These are phyloP conservation scores for Fusarium annulatum DNA, from an alignment of 2,329 filamentous ascomycete species.

Conservation along the genomic window DNA sequence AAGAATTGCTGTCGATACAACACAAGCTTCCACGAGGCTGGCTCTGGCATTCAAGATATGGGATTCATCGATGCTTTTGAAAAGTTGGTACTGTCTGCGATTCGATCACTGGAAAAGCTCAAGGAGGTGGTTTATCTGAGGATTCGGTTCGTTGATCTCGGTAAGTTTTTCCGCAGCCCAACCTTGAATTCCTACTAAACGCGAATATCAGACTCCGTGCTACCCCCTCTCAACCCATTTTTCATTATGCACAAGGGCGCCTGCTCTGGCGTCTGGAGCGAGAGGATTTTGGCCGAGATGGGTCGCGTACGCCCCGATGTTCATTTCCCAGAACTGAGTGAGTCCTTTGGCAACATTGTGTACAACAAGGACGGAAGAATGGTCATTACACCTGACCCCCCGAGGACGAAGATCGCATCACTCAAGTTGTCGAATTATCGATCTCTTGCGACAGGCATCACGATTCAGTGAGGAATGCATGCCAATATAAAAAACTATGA, in stretches of 20 bases:
- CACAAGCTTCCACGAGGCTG: conserved; percentile 68
- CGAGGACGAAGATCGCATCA: conserved; percentile 63
- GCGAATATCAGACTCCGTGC: conserved; percentile 67
- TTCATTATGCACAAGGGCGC: conserved; percentile 71
- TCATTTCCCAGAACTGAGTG: conserved; percentile 70
- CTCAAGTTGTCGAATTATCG: conserved; percentile 69
- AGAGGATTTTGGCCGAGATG: conserved; percentile 71
- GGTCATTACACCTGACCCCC: conserved; percentile 66
- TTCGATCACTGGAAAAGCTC: conserved; percentile 69
- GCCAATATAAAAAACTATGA: background rate
- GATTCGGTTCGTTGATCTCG: conserved; percentile 79
- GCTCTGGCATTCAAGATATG: conserved; percentile 77
- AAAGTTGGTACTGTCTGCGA: conserved; percentile 71
- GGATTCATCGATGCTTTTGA: conserved; percentile 79
- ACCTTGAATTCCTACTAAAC: conserved; percentile 30
- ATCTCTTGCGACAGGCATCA: conserved; percentile 56
- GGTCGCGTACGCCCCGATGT: conserved; percentile 67
- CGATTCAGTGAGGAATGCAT: conserved; percentile 46
- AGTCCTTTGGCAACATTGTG: conserved; percentile 70
- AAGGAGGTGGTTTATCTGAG: conserved; percentile 71
- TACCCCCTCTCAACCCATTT: conserved; percentile 78
- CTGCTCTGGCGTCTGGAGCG: conserved; percentile 79
- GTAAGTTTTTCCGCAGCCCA: conserved; percentile 53
- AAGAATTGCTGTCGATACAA: conserved; percentile 77
- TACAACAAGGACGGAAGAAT: conserved; percentile 70